Percentiles rank a stretch among this genome's conserved stretches.
Evolutionary conservation across 1,284 basidiomycete genomes (phyloP).

Genomic region (Cryptococcus wingfieldii): DNA sequence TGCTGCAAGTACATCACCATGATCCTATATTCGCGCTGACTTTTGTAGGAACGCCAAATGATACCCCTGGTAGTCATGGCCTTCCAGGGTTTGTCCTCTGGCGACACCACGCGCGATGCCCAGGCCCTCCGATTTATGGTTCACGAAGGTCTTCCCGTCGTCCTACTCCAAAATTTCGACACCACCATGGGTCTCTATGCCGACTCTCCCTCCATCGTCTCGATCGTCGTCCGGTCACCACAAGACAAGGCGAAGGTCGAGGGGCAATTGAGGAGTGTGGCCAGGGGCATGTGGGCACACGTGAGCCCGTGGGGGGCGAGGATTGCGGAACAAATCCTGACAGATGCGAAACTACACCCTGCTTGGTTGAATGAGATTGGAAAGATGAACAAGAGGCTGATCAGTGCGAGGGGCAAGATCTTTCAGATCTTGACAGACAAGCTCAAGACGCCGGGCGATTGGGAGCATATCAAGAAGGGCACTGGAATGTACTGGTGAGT

Average conservation of each 20-base stretch:
- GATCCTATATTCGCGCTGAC: neutral
- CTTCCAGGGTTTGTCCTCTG: conserved; percentile 44
- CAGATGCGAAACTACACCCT: conserved; percentile 43
- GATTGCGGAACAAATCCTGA: conserved; percentile 42
- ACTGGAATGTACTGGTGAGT: conserved; percentile 46
- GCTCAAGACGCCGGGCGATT: conserved; percentile 83
- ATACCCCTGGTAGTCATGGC: conserved; percentile 46
- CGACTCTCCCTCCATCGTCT: conserved; percentile 44
- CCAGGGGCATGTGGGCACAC: conserved; percentile 39
- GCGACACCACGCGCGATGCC: conserved; percentile 43
- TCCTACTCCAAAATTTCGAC: conserved; percentile 46
- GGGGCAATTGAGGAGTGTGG: conserved; percentile 40
- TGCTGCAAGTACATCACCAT: conserved; percentile 30
- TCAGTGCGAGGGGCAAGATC: conserved; percentile 80
- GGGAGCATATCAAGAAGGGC: conserved; percentile 76
- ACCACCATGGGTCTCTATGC: conserved; percentile 47
- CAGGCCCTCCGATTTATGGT: conserved; percentile 47
- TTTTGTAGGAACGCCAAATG: conserved; percentile 30
- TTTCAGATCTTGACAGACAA: conserved; percentile 67
- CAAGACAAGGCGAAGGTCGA: conserved; percentile 40
- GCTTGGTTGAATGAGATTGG: conserved; percentile 82
- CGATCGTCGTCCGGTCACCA: conserved; percentile 33
- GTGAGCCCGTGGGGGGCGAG: conserved; percentile 45
- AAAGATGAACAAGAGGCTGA: conserved; percentile 89
- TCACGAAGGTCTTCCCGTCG: conserved; percentile 44